Conservation (phyloP, 768 basidiomycete species). For the Russula foetens region DNA sequence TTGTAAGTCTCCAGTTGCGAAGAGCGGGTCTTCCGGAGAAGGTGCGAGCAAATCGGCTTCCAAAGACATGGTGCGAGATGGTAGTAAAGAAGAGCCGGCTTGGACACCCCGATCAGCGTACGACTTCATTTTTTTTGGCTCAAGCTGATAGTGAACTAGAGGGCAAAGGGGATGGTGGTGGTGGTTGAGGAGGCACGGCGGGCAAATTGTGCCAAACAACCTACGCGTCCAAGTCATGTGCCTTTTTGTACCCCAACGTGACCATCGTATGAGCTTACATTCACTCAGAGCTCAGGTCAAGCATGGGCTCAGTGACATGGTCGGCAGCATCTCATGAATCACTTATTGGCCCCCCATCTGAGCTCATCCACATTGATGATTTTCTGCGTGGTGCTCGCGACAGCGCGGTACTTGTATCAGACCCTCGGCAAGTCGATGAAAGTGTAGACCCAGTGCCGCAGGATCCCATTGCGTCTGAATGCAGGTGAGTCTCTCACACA, state of each 20-base stretch:
- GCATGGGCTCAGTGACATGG: not conserved
- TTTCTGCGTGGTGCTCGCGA: slow-evolving; percentile 23
- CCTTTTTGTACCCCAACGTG: not conserved
- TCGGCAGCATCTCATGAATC: slow-evolving; percentile 19
- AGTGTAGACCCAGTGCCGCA: not conserved
- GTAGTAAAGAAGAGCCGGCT: slow-evolving; percentile 5
- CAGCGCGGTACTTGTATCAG: not conserved
- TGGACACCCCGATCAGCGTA: slow-evolving; percentile 21
- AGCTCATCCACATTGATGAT: slow-evolving; percentile 24
- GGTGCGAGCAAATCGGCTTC: not conserved
- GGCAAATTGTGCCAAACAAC: slow-evolving; percentile 3
- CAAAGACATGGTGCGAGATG: not conserved
- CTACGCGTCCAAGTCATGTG: slow-evolving; percentile 15
- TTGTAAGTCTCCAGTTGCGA: not conserved
- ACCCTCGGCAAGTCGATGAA: not conserved
- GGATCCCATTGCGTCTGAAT: slow-evolving; percentile 26
- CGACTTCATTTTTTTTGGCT: not conserved
- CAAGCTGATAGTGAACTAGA: not conserved
- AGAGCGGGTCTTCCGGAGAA: not conserved
- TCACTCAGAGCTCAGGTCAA: not conserved
- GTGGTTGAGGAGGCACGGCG: not conserved
- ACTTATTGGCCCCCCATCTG: slow-evolving; percentile 24
- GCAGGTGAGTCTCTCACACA: slow-evolving; percentile 25
- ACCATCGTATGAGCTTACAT: not conserved
- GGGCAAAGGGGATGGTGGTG: not conserved